Conservation (phyloP, 352 stramenopile species). For the Globisporangium camurandrum region DNA sequence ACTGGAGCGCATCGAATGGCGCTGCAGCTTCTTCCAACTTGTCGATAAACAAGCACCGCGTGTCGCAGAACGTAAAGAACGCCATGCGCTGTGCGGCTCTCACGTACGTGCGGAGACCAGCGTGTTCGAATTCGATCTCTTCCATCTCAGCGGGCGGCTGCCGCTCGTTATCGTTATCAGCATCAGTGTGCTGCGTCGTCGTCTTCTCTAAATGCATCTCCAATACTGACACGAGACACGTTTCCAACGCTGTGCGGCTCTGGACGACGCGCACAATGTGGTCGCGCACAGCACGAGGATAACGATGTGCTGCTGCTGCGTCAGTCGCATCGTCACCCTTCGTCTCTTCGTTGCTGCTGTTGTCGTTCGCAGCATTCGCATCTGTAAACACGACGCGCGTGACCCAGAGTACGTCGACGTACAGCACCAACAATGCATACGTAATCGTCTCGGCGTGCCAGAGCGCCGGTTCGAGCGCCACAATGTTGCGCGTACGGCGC, state of each 20-base stretch:
- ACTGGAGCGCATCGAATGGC: conserved; percentile 60
- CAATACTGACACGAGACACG: conserved; percentile 51
- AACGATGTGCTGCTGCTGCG: neutral
- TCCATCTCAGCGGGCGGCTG: conserved; percentile 46
- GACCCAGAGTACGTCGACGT: conserved; percentile 73
- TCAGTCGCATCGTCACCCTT: conserved; percentile 8
- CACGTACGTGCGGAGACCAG: conserved; percentile 41
- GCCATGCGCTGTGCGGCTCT: conserved; percentile 52
- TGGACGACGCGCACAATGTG: conserved; percentile 37
- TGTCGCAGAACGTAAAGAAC: conserved; percentile 77
- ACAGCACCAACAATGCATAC: conserved; percentile 55
- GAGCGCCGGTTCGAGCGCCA: conserved; percentile 41
- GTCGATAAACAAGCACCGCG: conserved; percentile 75
- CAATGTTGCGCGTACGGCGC: conserved; percentile 39
- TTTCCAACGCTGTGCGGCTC: conserved; percentile 41
- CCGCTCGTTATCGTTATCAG: conserved; percentile 17
- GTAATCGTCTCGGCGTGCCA: conserved; percentile 55
- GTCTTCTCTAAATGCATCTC: conserved; percentile 66
- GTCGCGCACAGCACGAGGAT: conserved; percentile 9
- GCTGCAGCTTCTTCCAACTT: conserved; percentile 55
- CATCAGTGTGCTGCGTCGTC: conserved; percentile 16
- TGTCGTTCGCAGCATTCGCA: conserved; percentile 16
- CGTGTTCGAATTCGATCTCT: conserved; percentile 58
- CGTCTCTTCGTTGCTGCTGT: conserved; percentile 9
- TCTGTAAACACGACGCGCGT: conserved; percentile 57